Evolutionary conservation across 2,329 filamentous ascomycete genomes (phyloP).

Genomic region (Byssochlamys sp.): DNA sequence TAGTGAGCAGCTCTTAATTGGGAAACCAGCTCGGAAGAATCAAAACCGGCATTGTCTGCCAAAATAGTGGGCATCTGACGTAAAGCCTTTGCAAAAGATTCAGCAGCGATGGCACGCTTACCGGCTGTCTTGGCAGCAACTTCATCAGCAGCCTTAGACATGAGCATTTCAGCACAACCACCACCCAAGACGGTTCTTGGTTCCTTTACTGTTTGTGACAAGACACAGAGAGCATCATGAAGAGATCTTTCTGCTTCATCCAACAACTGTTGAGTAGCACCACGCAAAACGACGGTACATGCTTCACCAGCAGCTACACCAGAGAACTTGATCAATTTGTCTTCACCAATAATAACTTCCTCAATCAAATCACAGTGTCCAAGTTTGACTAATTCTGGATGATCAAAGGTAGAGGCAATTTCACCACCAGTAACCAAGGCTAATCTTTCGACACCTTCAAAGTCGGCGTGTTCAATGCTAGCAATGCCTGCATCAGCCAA

Average conservation of each 20-base stretch:
- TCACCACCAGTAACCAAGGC: constrained; percentile 93
- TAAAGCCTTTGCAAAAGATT: no score
- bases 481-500: constrained; percentile 96
- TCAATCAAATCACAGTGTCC: constrained; percentile 92
- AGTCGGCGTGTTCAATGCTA: constrained; percentile 97
- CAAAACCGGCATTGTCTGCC: no score
- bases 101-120: no score
- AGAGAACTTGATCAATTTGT: constrained; percentile 94
- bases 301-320: constrained; percentile 87
- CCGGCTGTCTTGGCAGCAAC: no score
- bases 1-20: no score
- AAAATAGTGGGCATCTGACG: no score
- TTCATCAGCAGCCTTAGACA: constrained; percentile 98
- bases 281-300: constrained; percentile 91
- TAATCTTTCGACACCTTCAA: constrained; percentile 90
- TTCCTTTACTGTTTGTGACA: constrained; percentile 92
- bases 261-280: constrained; percentile 89
- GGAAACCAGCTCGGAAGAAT: no score
- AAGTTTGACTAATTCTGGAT: constrained; percentile 92
- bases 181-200: constrained; percentile 88
- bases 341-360: constrained; percentile 96
- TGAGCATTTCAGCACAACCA: constrained; percentile 95
- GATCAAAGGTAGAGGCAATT: constrained; percentile 94
- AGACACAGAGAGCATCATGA: constrained; percentile 88
- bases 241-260: constrained; percentile 94